phyloP scores from a whole-genome alignment of 257 asterid species.

The Solanum chmielewskii region DNA sequence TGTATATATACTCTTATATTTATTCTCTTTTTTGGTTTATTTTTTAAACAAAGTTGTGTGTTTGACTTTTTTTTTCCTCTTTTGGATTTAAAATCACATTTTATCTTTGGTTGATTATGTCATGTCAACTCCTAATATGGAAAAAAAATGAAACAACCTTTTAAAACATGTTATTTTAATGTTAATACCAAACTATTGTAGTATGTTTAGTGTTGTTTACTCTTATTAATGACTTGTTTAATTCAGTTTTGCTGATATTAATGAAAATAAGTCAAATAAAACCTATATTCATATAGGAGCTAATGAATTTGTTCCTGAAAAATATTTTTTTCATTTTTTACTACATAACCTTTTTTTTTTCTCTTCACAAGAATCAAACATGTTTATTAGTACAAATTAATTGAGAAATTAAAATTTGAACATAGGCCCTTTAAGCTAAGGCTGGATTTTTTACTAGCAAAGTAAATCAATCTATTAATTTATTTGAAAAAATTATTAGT shows the following conservation, averaged over 20 bases:
- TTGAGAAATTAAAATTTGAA: background rate
- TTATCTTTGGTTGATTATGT: background rate
- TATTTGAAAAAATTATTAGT: background rate
- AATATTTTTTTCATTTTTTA: background rate
- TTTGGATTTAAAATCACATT: background rate
- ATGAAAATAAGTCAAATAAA: background rate
- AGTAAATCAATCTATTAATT: background rate
- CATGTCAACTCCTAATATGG: background rate
- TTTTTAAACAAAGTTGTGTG: background rate
- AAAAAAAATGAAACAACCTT: background rate
- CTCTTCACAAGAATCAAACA: background rate
- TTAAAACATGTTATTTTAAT: background rate
- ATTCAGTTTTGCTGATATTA: no score
- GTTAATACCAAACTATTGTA: background rate
- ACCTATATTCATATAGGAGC: no score
- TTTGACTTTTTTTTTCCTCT: background rate
- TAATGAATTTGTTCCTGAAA: background rate
- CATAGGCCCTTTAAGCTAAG: background rate
- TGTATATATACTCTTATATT: background rate
- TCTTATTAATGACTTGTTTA: background rate
- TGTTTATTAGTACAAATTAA: background rate
- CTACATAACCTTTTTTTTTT: background rate
- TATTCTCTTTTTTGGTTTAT: background rate
- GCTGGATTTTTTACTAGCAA: background rate
- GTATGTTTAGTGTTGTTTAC: background rate